A percentile compares a stretch with the other conserved stretches of the same genome.
Conservation (phyloP, 1,139 yeast species). For the Lodderomyces jiufengensis region DNA sequence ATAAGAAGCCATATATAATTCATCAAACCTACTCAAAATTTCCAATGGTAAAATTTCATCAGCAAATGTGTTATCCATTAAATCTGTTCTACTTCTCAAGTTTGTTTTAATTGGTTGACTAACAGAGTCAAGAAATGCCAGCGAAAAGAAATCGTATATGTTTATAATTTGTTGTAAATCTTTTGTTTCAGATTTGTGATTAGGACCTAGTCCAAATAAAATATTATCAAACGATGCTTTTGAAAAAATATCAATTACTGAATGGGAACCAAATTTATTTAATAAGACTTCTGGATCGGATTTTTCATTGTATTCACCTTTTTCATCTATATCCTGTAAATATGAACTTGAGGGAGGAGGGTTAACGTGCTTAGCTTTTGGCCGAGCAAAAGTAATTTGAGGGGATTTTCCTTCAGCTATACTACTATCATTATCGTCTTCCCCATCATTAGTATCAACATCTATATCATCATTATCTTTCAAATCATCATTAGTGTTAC, state of each 20-base stretch:
- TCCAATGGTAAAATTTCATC: constrained; percentile 8
- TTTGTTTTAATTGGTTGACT: constrained; percentile 9
- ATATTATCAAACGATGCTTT: constrained; percentile 31
- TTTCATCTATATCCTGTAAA: not conserved
- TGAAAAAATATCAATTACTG: constrained; percentile 32
- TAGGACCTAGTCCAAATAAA: constrained; percentile 12
- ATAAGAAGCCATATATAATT: constrained; percentile 6
- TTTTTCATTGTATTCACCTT: not conserved
- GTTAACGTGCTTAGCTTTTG: too few relatives aligned
- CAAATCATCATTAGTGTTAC: not conserved
- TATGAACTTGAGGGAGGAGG: too few relatives aligned
- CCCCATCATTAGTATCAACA: not conserved
- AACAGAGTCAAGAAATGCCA: constrained; percentile 10
- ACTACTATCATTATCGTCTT: not conserved
- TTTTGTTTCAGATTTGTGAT: constrained; percentile 14
- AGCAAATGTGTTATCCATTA: constrained; percentile 8
- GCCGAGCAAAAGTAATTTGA: too few relatives aligned
- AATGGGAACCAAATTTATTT: constrained; percentile 31
- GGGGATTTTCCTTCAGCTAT: too few relatives aligned
- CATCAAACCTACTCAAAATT: constrained; percentile 7
- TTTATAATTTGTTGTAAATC: constrained; percentile 19
- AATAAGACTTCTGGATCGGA: constrained; percentile 13
- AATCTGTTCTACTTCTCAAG: constrained; percentile 8
- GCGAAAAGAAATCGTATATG: constrained; percentile 9
- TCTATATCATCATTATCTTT: not conserved